Conservation (phyloP, 2,329 filamentous ascomycete species). For the Claviceps digitariae region DNA sequence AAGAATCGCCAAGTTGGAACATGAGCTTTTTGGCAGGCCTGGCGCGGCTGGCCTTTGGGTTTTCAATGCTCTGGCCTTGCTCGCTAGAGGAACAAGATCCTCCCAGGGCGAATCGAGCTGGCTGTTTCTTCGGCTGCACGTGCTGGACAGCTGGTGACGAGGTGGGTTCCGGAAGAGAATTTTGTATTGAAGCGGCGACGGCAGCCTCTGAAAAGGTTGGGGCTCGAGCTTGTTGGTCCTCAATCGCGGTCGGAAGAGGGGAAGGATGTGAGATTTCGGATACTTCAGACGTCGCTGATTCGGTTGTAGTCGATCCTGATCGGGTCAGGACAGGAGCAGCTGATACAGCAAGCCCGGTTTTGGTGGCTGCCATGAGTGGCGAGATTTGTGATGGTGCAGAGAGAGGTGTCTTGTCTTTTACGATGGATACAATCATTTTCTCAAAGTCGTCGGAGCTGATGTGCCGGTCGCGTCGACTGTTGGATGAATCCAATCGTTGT, state of each 20-base stretch:
- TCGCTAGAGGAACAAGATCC: conserved; percentile 65
- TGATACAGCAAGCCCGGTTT: conserved; percentile 25
- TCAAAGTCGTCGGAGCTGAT: conserved; percentile 87
- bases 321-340: conserved; percentile 22
- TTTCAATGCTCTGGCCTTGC: conserved; percentile 34
- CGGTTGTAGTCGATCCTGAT: conserved; percentile 30
- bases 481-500: conserved; percentile 56
- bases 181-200: conserved; percentile 35
- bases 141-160: conserved; percentile 47
- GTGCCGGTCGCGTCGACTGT: conserved; percentile 69
- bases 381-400: conserved; percentile 23
- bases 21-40: conserved; percentile 23
- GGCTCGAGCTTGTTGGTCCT: conserved; percentile 56
- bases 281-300: conserved; percentile 8
- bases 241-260: conserved; percentile 14
- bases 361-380: conserved; percentile 23
- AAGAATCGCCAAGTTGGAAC: conserved; percentile 44
- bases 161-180: conserved; percentile 45
- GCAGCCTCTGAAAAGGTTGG: conserved; percentile 33
- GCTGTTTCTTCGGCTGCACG: conserved; percentile 51
- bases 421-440: conserved; percentile 88
- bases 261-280: conserved; percentile 14
- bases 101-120: conserved; percentile 57
- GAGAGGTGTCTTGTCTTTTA: conserved; percentile 63
- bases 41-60: conserved; percentile 18